Conservation (phyloP, 2,329 filamentous ascomycete genomes). For the Pseudogymnoascus sp. region DNA sequence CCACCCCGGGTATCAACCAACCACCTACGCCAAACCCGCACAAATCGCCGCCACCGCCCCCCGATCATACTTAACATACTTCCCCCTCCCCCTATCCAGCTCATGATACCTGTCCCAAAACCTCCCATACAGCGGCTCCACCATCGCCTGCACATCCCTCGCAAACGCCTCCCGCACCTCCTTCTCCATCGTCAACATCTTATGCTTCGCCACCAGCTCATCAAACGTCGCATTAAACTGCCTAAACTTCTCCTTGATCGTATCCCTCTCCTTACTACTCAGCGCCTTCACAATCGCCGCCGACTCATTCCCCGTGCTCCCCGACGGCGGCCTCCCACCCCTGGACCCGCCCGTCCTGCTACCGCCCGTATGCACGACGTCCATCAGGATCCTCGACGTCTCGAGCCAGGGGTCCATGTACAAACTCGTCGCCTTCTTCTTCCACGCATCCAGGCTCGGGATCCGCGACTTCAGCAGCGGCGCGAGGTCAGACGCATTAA, state of each 20-base stretch:
- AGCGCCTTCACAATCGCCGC: constrained; percentile 76
- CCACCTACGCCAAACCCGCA: constrained; percentile 14
- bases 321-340: constrained; percentile 56
- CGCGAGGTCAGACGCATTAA: constrained; percentile 70
- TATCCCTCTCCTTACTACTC: constrained; percentile 85
- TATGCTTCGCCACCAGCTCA: constrained; percentile 76
- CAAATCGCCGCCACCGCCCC: constrained; percentile 60
- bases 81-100: constrained; percentile 94
- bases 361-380: constrained; percentile 70
- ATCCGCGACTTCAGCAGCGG: constrained; percentile 61
- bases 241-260: constrained; percentile 92
- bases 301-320: constrained; percentile 60
- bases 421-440: constrained; percentile 72
- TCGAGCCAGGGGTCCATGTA: constrained; percentile 89
- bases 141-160: constrained; percentile 79
- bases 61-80: constrained; percentile 98
- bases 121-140: constrained; percentile 87
- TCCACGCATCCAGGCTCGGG: constrained; percentile 68
- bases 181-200: constrained; percentile 77
- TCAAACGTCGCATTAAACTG: constrained; percentile 88
- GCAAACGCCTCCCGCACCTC: constrained; percentile 77
- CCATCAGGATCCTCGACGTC: constrained; percentile 73
- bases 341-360: constrained; percentile 43
- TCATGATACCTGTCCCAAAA: constrained; percentile 98
- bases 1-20: background rate